Base-by-base conservation (phyloP, 768 basidiomycete species). In the Phylloporus arenicola region DNA sequence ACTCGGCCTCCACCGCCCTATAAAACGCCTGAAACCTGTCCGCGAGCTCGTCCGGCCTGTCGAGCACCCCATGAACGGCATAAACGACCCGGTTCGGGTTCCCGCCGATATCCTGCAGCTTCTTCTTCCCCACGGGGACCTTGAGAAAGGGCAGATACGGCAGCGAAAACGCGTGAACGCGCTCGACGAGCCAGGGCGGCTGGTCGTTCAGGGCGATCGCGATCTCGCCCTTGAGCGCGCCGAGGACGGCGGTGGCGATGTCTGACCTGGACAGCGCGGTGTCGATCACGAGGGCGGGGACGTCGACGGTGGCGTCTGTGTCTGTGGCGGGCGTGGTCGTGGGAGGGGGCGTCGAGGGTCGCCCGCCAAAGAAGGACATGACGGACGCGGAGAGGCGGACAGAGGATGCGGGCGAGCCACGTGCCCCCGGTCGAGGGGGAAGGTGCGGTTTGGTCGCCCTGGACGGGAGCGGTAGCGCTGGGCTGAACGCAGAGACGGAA, bases 21-120 rank as follows among this genome's bases (percentile, higher is more conserved):
- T 88, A 88, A 59, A 95, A 88, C 37, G 78, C 77, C 64, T 94
- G 92, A 48, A 92, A 72, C 40, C 65, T 68, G n/a, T 69, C 63
- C 1, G 75, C 67, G 16, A 75, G 67, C 25, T 81, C 81, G 24
- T 84, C 84, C 1, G 76, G 70, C 12, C 69, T 70, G 35, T 80
- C 70, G 1, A 73, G 59, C 4, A 67, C 61, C 6, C 34, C 42
- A 47, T 80, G 76, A 17, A 81, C 70, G 1, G 72, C 62, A 58
- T 76, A 75, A 47, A 48, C 33, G 27, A 54, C 44, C 10, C 60
- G 43, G 25, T 49, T 57, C 6, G 56, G 49, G 42, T 55, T 62
- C 10, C 57, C 67, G 3, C 59, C 64, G 3, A 69, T 59, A 20
- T 67, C 67, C 14, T 67, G 66, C 29, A 63, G 16, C 35, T 59